Evolutionary conservation across 257 asterid genomes (phyloP).

Genomic region (Paulownia fortunei): DNA sequence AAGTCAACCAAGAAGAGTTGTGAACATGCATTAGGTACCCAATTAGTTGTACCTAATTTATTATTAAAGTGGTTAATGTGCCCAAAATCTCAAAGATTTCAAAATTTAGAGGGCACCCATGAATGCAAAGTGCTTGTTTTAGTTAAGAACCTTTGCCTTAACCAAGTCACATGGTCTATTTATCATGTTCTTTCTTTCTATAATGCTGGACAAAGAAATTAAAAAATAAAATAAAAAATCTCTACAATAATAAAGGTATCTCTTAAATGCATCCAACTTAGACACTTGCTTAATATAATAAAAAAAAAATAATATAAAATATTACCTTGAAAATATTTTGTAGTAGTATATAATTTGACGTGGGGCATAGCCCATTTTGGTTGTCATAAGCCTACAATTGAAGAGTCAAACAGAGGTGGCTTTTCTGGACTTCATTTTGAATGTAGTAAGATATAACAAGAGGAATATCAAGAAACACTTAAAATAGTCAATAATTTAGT

Average conservation of each 20-base stretch:
- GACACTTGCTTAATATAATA: background rate
- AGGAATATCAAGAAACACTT: background rate
- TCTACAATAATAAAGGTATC: background rate
- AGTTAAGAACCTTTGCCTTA: background rate
- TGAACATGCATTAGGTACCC: background rate
- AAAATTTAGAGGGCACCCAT: background rate
- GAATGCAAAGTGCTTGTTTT: background rate
- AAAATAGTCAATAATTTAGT: too few relatives aligned
- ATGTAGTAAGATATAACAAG: background rate
- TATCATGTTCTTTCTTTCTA: too few relatives aligned
- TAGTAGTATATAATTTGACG: too few relatives aligned
- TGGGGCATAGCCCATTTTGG: background rate
- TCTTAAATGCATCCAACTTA: background rate
- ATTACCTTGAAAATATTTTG: too few relatives aligned
- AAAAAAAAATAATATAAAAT: too few relatives aligned
- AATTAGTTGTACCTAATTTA: background rate
- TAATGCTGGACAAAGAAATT: too few relatives aligned
- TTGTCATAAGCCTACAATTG: too few relatives aligned
- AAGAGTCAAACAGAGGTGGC: too few relatives aligned
- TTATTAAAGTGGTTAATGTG: background rate
- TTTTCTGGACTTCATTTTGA: background rate
- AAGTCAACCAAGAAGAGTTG: background rate
- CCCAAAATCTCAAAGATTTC: background rate
- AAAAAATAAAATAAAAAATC: too few relatives aligned
- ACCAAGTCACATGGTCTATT: background rate